phyloP scores from a whole-genome alignment of 2,329 filamentous ascomycete species.

The Exutisphaerella laricina region DNA sequence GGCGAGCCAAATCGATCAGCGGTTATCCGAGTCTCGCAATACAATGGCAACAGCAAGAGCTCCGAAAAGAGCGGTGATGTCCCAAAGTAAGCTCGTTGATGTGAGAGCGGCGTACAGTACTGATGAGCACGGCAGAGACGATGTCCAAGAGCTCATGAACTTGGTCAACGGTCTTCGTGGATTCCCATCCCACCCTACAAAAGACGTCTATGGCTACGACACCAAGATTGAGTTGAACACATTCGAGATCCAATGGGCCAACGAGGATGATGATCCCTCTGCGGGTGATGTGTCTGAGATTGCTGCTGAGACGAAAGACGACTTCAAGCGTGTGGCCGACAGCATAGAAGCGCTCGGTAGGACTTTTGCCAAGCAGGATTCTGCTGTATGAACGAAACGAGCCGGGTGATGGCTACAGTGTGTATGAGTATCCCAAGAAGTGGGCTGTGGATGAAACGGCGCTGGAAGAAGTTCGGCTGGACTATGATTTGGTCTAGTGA shows the following conservation, averaged over 20 bases:
- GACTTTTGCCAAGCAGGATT: conserved; percentile 39
- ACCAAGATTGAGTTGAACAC: conserved; percentile 39
- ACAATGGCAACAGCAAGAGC: conserved; percentile 30
- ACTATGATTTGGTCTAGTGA: too few species aligned
- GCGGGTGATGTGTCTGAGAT: conserved; percentile 25
- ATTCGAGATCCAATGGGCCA: conserved; percentile 39
- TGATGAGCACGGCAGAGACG: conserved; percentile 30
- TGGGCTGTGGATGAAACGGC: too few species aligned
- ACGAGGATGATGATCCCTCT: background rate
- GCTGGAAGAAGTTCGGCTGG: too few species aligned
- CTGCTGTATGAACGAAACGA: conserved; percentile 20
- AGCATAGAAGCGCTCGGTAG: conserved; percentile 39
- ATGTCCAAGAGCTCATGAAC: conserved; percentile 38
- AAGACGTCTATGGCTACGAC: conserved; percentile 39
- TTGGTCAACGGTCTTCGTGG: conserved; percentile 37
- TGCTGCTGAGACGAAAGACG: conserved; percentile 39
- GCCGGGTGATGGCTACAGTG: background rate
- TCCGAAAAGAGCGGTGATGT: conserved; percentile 38
- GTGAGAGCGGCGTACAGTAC: background rate
- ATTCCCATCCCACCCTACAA: conserved; percentile 36
- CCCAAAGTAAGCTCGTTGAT: conserved; percentile 24
- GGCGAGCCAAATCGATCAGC: conserved; percentile 39
- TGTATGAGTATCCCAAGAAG: background rate
- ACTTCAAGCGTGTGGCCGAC: conserved; percentile 40
- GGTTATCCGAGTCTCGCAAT: conserved; percentile 30